Evolutionary conservation across 2,329 filamentous ascomycete genomes (phyloP).

Genomic region (Botryosphaeria dothidea): DNA sequence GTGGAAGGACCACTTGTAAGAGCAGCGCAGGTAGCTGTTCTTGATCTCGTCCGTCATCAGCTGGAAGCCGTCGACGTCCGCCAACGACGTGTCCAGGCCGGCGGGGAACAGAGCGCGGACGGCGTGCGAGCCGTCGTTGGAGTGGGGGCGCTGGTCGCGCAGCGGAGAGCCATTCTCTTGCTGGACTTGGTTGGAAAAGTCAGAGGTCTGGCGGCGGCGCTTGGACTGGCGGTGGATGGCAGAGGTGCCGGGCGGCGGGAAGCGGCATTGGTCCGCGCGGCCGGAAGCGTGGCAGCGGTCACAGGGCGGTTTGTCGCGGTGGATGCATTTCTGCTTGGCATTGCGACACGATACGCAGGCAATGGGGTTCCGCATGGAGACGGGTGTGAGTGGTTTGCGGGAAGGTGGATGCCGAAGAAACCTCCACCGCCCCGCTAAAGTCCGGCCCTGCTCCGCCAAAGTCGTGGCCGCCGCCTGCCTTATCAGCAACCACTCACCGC

Average conservation of each 20-base stretch:
- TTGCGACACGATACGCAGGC: slow-evolving; percentile 40
- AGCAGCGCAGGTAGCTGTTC: slow-evolving; percentile 42
- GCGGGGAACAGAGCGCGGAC: slow-evolving; percentile 7
- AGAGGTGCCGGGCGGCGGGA: slow-evolving; percentile 40
- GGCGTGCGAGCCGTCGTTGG: slow-evolving; percentile 28
- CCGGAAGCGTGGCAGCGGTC: slow-evolving; percentile 39
- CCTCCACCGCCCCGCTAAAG: not conserved
- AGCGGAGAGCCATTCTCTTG: slow-evolving; percentile 23
- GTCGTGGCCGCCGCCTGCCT: not conserved
- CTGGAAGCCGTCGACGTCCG: slow-evolving; percentile 38
- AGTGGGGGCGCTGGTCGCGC: slow-evolving; percentile 3
- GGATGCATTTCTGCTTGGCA: slow-evolving; percentile 43
- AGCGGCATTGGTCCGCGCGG: slow-evolving; percentile 34
- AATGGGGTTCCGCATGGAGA: slow-evolving; percentile 40
- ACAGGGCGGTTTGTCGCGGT: slow-evolving; percentile 40
- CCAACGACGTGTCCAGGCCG: slow-evolving; percentile 24
- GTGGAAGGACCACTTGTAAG: slow-evolving; percentile 46
- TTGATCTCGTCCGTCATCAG: slow-evolving; percentile 44
- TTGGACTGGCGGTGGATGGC: slow-evolving; percentile 40
- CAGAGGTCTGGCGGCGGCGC: slow-evolving; percentile 32
- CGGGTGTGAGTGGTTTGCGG: not conserved
- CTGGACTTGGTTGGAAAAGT: slow-evolving; percentile 21
- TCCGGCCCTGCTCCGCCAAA: slow-evolving; percentile 1
- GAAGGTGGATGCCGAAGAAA: not conserved
- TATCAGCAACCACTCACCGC: not conserved